These are phyloP conservation scores for Hyphopichia fennica DNA, from an alignment of 1,139 yeast species.

Conservation along the genomic window DNA sequence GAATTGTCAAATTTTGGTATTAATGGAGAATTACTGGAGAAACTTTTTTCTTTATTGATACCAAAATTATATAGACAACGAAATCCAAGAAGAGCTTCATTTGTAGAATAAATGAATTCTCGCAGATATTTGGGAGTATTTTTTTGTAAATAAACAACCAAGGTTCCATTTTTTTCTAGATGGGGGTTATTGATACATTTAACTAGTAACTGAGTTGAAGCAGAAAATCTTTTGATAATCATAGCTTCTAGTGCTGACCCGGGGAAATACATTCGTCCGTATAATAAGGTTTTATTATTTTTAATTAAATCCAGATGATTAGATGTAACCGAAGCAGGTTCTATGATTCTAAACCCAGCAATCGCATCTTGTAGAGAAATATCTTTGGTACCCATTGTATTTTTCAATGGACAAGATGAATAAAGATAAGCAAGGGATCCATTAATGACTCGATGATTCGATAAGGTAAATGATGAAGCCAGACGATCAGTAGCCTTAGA, in stretches of 20 bases:
- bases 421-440: constrained; percentile 86
- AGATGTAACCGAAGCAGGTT: constrained; percentile 30
- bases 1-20: constrained; percentile 46
- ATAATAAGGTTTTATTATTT: constrained; percentile 32
- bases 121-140: constrained; percentile 66
- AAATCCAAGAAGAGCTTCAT: constrained; percentile 83
- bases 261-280: constrained; percentile 90
- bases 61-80: constrained; percentile 76
- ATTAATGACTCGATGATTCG: constrained; percentile 66
- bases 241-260: constrained; percentile 87
- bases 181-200: constrained; percentile 76
- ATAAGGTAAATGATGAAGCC: constrained; percentile 73
- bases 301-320: background rate
- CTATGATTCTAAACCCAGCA: constrained; percentile 71
- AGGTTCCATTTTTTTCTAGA: constrained; percentile 52
- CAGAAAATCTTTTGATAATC: constrained; percentile 65
- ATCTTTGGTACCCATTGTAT: constrained; percentile 52
- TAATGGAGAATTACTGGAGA: constrained; percentile 14
- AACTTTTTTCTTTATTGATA: constrained; percentile 19
- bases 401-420: constrained; percentile 57
- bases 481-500: constrained; percentile 71
- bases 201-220: constrained; percentile 62
- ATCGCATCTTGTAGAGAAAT: constrained; percentile 69
- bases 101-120: constrained; percentile 84
- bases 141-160: constrained; percentile 73